Percentiles rank a stretch among this genome's conserved stretches.
Conservation (phyloP, 176 grass and related monocot genomes). For the Urochloa ruziziensis region DNA sequence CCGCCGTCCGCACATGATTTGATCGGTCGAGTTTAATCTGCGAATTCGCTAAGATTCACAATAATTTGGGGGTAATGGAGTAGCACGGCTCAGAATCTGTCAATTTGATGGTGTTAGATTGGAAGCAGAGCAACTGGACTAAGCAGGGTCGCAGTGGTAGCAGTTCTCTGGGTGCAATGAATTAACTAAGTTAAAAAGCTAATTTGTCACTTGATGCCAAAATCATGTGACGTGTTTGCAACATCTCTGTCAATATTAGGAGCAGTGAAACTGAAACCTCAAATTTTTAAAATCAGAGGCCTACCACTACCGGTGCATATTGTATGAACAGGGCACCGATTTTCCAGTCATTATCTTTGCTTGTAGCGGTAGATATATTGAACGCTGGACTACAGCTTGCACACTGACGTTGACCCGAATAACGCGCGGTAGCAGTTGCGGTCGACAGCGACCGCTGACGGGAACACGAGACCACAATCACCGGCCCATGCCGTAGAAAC, state of each 20-base stretch:
- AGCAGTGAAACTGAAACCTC: neutral
- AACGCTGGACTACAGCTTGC: slow-evolving; percentile 19
- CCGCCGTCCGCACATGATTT: no score
- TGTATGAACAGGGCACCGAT: neutral
- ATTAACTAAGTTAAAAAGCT: no score
- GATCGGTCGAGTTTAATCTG: no score
- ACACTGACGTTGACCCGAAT: slow-evolving; percentile 27
- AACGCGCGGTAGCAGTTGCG: neutral
- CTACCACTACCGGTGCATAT: neutral
- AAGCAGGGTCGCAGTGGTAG: no score
- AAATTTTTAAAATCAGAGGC: neutral
- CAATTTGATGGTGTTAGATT: neutral
- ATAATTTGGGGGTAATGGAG: neutral
- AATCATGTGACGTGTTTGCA: no score
- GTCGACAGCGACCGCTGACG: slow-evolving; percentile 3
- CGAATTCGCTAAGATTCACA: no score
- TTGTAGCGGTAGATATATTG: neutral
- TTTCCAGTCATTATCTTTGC: neutral
- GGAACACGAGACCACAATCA: neutral
- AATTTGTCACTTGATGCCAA: neutral
- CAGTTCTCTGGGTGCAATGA: no score
- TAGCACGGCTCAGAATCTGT: neutral
- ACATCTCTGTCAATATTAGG: no score
- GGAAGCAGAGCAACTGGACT: no score
- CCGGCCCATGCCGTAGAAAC: slow-evolving; percentile 3